Evolutionary conservation across 2,329 filamentous ascomycete species (phyloP).

Genomic region (Fusarium sacchari): DNA sequence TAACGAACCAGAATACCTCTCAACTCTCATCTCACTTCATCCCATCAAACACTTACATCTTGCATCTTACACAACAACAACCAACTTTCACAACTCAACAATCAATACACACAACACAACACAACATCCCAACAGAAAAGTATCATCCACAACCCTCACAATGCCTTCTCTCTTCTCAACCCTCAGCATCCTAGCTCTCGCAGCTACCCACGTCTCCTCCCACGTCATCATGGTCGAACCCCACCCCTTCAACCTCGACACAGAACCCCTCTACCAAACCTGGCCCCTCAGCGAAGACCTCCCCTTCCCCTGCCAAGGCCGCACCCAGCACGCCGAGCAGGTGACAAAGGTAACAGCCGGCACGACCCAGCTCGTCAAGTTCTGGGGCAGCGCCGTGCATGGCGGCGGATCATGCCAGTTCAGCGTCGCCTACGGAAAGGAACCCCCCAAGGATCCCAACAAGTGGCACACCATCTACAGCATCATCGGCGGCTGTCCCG

Average conservation of each 20-base stretch:
- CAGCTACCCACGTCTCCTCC: background rate
- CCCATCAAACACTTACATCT: background rate
- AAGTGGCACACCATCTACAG: conserved; percentile 42
- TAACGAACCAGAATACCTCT: background rate
- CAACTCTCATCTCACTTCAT: background rate
- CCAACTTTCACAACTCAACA: background rate
- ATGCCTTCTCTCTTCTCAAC: conserved; percentile 11
- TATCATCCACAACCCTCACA: background rate
- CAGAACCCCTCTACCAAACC: conserved; percentile 33
- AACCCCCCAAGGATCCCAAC: conserved; percentile 21
- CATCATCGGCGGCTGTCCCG: conserved; percentile 41
- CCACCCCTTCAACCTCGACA: conserved; percentile 45
- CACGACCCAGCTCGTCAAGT: conserved; percentile 34
- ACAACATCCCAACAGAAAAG: background rate
- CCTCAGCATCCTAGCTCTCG: conserved; percentile 7
- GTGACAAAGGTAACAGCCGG: conserved; percentile 40
- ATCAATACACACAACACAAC: background rate
- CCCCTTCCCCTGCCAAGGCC: conserved; percentile 41
- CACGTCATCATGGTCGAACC: conserved; percentile 45
- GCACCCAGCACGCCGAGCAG: conserved; percentile 30
- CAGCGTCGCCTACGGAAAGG: conserved; percentile 38
- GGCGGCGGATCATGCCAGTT: conserved; percentile 44
- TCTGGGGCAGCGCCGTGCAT: conserved; percentile 45
- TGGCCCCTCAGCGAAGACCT: conserved; percentile 32
- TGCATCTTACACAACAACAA: background rate